Percentiles rank a stretch among this genome's conserved stretches.
Evolutionary conservation across 176 grass and related monocot genomes (phyloP).

Genomic region (Raddia distichophylla): DNA sequence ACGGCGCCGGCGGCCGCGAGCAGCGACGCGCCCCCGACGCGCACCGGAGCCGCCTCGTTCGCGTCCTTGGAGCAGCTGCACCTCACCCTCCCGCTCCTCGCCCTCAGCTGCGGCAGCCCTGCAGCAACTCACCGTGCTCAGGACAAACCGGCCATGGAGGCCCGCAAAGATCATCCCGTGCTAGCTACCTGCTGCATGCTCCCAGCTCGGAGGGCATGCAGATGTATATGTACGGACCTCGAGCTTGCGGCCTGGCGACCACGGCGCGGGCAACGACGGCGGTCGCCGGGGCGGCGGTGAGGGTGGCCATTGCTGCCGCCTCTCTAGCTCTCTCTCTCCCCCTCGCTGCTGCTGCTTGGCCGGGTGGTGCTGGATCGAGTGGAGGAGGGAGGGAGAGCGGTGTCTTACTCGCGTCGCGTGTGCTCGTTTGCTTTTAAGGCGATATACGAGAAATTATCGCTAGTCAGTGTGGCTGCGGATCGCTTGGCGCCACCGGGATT

Average conservation of each 20-base stretch:
- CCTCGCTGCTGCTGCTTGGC: conserved; percentile 30
- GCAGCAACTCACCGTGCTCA: background rate
- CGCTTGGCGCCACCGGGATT: conserved; percentile 43
- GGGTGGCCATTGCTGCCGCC: conserved; percentile 51
- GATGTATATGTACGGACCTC: conserved; percentile 38
- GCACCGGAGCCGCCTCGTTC: conserved; percentile 36
- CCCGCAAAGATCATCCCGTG: background rate
- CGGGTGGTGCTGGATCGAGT: background rate
- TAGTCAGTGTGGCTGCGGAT: conserved; percentile 44
- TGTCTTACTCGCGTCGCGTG: conserved; percentile 33
- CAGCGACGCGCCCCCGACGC: conserved; percentile 42
- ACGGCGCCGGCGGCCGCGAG: conserved; percentile 49
- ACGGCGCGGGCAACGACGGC: conserved; percentile 49
- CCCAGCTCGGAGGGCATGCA: background rate
- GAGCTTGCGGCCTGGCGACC: conserved; percentile 42
- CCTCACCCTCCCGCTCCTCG: conserved; percentile 55
- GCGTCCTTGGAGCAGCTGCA: conserved; percentile 70
- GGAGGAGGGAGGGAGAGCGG: background rate
- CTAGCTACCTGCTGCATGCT: background rate
- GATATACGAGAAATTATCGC: conserved; percentile 35
- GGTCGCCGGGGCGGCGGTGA: conserved; percentile 62
- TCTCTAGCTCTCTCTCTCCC: background rate
- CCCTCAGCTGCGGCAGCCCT: conserved; percentile 75
- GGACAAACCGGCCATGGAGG: background rate
- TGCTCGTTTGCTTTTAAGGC: conserved; percentile 44